Evolutionary conservation across 164 flowering plant genomes (phyloP).

Genomic region (Magnolia kwangsiensis): DNA sequence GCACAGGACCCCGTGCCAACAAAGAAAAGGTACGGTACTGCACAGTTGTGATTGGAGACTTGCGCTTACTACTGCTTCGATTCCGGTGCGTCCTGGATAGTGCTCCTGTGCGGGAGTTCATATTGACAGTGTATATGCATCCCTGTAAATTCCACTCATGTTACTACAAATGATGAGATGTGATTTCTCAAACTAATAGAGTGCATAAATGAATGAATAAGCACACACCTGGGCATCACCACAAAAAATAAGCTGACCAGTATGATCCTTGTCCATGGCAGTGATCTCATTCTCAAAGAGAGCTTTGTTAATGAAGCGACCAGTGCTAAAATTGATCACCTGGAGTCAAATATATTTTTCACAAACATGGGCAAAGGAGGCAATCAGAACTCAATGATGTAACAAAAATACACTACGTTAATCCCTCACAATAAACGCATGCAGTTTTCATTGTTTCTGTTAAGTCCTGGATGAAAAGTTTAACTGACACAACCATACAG

Average conservation of each 20-base stretch:
- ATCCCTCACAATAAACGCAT: neutral
- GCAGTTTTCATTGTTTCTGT: neutral
- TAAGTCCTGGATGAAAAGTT: neutral
- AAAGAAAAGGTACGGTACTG: conserved; percentile 93
- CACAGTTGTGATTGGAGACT: conserved; percentile 76
- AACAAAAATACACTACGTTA: neutral
- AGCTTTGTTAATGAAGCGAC: conserved; percentile 59
- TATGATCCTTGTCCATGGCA: conserved; percentile 90
- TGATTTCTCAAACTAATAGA: conserved; percentile 1
- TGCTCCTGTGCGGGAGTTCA: conserved; percentile 70
- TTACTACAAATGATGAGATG: neutral
- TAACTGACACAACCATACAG: neutral
- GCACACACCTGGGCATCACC: conserved; percentile 78
- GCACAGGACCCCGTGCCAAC: conserved; percentile 83
- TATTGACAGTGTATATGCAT: conserved; percentile 57
- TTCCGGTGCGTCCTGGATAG: conserved; percentile 72
- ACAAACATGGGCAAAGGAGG: neutral
- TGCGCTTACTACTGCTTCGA: conserved; percentile 48
- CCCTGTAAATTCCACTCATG: conserved; percentile 48
- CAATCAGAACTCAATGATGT: neutral
- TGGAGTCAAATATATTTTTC: conserved; percentile 15
- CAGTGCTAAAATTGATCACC: conserved; percentile 97
- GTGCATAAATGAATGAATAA: conserved; percentile 2
- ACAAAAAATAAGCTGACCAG: conserved; percentile 91
- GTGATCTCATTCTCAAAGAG: conserved; percentile 62